These are phyloP conservation scores for Aspergillus panamensis DNA, from an alignment of 495 filamentous ascomycete genomes.

Conservation along the genomic window DNA sequence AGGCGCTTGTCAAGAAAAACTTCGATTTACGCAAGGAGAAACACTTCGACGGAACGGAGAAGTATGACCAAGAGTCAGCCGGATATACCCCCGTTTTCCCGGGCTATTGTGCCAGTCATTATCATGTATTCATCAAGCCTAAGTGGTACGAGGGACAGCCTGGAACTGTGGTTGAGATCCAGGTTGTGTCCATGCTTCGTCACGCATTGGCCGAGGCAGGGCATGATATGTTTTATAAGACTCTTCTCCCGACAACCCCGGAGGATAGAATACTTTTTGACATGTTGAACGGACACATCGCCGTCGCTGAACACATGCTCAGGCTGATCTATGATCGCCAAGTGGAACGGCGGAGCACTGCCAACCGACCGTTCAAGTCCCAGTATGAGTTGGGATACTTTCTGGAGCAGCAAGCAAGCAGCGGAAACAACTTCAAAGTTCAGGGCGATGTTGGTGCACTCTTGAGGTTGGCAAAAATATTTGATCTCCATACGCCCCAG, in stretches of 20 bases:
- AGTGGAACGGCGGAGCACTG: neutral
- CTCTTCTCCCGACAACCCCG: neutral
- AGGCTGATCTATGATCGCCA: neutral
- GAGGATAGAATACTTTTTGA: neutral
- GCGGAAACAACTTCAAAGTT: neutral
- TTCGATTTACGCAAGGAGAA: conserved; percentile 3
- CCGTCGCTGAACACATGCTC: neutral
- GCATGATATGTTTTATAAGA: conserved; percentile 29
- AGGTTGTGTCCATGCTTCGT: conserved; percentile 22
- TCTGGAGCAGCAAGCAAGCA: neutral
- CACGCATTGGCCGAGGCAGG: conserved; percentile 27
- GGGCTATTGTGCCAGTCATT: neutral
- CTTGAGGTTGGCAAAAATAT: neutral
- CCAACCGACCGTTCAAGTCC: neutral
- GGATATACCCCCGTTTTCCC: neutral
- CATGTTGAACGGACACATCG: neutral
- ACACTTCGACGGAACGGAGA: neutral
- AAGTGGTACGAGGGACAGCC: neutral
- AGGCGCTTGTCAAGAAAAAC: conserved; percentile 10
- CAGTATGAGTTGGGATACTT: neutral
- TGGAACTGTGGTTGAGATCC: conserved; percentile 13
- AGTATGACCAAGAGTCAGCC: neutral
- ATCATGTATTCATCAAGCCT: neutral
- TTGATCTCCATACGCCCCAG: neutral
- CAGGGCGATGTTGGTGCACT: neutral